These are phyloP conservation scores for Ceratorhiza oryzae-sativae DNA, from an alignment of 1,284 basidiomycete species.

Conservation along the genomic window DNA sequence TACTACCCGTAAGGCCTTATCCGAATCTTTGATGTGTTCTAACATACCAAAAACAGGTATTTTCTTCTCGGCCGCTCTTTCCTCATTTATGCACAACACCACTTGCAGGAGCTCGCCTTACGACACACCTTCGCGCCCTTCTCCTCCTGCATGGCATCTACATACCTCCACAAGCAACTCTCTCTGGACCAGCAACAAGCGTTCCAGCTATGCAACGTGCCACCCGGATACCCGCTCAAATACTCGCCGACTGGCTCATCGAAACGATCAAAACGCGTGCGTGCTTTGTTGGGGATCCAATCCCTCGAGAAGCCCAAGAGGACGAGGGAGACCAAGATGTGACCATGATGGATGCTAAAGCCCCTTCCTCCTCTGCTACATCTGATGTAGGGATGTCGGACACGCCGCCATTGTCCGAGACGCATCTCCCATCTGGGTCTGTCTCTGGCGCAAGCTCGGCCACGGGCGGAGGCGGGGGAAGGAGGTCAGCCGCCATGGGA, in stretches of 20 bases:
- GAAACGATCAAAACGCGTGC: slow-evolving; percentile 85
- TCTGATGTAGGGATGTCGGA: slow-evolving; percentile 27
- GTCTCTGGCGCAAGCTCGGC: slow-evolving; percentile 11
- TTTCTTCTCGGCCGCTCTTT: slow-evolving; percentile 83
- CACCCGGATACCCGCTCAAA: slow-evolving; percentile 72
- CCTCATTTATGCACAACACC: slow-evolving; percentile 82
- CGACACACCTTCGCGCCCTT: slow-evolving; percentile 76
- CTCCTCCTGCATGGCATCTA: slow-evolving; percentile 83
- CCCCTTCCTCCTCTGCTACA: slow-evolving; percentile 20
- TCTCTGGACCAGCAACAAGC: slow-evolving; percentile 65
- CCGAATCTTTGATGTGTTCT: slow-evolving; percentile 37
- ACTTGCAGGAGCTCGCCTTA: slow-evolving; percentile 76
- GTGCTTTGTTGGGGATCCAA: slow-evolving; percentile 74
- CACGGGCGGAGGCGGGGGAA: background rate
- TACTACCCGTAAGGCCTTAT: slow-evolving; percentile 74
- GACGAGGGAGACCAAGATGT: slow-evolving; percentile 34
- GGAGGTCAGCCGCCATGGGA: background rate
- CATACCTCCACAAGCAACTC: slow-evolving; percentile 73
- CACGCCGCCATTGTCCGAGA: slow-evolving; percentile 20
- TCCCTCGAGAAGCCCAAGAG: slow-evolving; percentile 46
- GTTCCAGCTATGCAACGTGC: slow-evolving; percentile 67
- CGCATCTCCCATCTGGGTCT: background rate
- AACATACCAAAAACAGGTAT: slow-evolving; percentile 67
- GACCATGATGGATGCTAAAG: slow-evolving; percentile 37
- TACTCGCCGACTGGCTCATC: slow-evolving; percentile 74